phyloP scores from a whole-genome alignment of 345 rosid species.

The Microcos paniculata region DNA sequence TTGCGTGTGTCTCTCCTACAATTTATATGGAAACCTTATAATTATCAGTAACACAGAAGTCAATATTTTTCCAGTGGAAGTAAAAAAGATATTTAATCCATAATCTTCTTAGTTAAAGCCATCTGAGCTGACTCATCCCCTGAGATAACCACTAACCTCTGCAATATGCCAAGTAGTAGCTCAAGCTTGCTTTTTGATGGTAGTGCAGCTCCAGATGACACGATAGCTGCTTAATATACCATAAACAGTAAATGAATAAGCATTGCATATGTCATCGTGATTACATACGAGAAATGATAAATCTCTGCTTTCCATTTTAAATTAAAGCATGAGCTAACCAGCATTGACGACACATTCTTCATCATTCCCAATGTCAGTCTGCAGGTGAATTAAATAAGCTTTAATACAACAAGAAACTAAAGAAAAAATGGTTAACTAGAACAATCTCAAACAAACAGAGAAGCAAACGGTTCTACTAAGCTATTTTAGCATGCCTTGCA shows the following conservation, averaged over 20 bases:
- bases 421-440: background rate
- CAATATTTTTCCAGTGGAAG: background rate
- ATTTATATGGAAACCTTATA: background rate
- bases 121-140: background rate
- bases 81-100: background rate
- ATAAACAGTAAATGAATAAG: conserved; percentile 16
- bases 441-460: background rate
- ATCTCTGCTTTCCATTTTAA: background rate
- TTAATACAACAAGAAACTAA: conserved; percentile 2
- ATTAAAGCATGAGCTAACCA: conserved; percentile 23
- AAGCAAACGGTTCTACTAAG: background rate
- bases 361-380: conserved; percentile 8
- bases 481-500: background rate
- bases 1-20: conserved; percentile 30
- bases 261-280: background rate
- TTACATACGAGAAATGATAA: background rate
- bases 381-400: conserved; percentile 2
- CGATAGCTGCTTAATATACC: conserved; percentile 20
- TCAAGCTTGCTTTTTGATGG: conserved; percentile 25
- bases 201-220: conserved; percentile 11
- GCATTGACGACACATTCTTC: conserved; percentile 3
- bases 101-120: background rate
- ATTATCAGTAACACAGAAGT: background rate
- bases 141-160: conserved; percentile 26
- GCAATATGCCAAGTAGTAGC: conserved; percentile 21